Evolutionary conservation across 139 green algal species (phyloP).

Genomic region (Zygnema cylindricum): DNA sequence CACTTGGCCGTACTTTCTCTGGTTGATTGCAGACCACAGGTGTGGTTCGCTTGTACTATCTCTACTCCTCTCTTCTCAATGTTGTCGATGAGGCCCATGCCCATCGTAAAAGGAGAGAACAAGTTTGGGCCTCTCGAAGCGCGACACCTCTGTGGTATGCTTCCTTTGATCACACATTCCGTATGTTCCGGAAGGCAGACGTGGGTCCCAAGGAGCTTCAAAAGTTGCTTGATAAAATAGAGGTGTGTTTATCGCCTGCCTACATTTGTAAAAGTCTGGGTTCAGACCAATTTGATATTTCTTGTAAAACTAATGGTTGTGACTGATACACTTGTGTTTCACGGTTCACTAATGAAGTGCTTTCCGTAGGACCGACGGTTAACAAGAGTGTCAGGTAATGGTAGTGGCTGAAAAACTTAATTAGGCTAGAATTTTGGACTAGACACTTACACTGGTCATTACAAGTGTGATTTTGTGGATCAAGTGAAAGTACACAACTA

Average conservation of each 20-base stretch:
- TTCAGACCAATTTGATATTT: not conserved
- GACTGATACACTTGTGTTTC: too few species aligned
- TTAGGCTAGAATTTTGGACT: too few species aligned
- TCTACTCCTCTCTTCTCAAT: constrained; percentile 48
- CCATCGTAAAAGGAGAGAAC: constrained; percentile 18
- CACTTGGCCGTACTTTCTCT: too few species aligned
- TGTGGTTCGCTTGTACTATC: constrained; percentile 34
- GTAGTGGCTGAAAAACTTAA: too few species aligned
- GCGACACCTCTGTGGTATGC: constrained; percentile 43
- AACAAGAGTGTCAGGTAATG: too few species aligned
- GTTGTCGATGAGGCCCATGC: constrained; percentile 46
- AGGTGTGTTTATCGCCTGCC: not conserved
- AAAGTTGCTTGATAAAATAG: not conserved
- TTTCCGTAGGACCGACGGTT: too few species aligned
- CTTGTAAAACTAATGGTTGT: too few species aligned
- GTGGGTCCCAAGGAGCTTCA: constrained; percentile 24
- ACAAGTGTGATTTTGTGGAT: too few species aligned
- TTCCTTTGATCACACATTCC: constrained; percentile 43
- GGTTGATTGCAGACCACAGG: constrained; percentile 20
- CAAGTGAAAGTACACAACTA: too few species aligned
- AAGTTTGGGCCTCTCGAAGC: not conserved
- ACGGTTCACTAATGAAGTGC: too few species aligned
- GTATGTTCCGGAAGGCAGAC: constrained; percentile 12
- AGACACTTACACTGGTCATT: too few species aligned
- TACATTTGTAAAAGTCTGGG: not conserved